phyloP scores from a whole-genome alignment of 352 stramenopile species.

The Phytophthora quininea region DNA sequence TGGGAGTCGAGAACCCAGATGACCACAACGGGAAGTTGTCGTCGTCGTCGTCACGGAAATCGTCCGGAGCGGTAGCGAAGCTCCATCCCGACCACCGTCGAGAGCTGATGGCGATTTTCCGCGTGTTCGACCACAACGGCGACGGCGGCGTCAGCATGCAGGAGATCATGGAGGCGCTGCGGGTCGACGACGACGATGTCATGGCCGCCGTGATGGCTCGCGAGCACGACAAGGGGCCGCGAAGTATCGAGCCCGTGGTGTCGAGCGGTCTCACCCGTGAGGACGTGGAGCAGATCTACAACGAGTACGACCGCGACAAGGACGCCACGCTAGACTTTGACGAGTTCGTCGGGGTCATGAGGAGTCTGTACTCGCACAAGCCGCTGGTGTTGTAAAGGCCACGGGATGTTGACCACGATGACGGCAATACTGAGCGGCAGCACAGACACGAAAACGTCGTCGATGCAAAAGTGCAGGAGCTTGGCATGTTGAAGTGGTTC shows the following conservation, averaged over 20 bases:
- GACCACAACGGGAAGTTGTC: no score
- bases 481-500: background rate
- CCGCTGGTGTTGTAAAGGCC: constrained; percentile 6
- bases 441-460: constrained; percentile 19
- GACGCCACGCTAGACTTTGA: constrained; percentile 68
- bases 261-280: constrained; percentile 59
- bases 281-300: constrained; percentile 62
- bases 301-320: constrained; percentile 56
- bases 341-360: constrained; percentile 73
- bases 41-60: no score
- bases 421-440: constrained; percentile 3
- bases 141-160: constrained; percentile 70
- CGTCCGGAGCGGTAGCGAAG: background rate
- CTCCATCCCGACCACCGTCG: constrained; percentile 43
- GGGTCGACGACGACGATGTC: constrained; percentile 70
- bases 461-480: background rate
- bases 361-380: constrained; percentile 45
- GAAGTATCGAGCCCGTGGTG: constrained; percentile 9
- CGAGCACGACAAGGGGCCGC: constrained; percentile 29
- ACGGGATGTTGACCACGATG: constrained; percentile 2
- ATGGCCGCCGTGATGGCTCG: constrained; percentile 47
- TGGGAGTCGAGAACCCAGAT: constrained; percentile 10
- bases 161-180: constrained; percentile 76
- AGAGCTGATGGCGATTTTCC: constrained; percentile 70
- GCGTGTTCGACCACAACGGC: constrained; percentile 71